Base-by-base conservation (phyloP, 108 stramenopile genomes). In the Skeletonema costatum region DNA sequence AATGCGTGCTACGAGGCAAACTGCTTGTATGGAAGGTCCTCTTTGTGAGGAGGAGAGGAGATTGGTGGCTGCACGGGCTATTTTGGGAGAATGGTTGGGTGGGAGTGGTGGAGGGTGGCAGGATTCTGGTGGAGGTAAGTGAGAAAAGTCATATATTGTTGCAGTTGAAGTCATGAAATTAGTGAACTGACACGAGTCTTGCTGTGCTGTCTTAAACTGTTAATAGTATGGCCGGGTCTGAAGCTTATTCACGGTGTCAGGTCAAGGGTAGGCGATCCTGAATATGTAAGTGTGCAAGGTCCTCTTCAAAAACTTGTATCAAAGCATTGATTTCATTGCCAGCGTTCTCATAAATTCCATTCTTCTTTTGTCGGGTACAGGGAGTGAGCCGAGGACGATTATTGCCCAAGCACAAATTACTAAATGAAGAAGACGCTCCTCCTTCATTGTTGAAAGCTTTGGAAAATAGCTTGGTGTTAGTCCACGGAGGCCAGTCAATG, bases 11-110 rank as follows among this genome's bases (percentile, higher is more conserved):
- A 89, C 88, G 16, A 29, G 4, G 4, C 46, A 48, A 48, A 78
- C 82, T 19, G 29, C 32, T 8, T 73, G 66, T 8, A 33, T 85
- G 13, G 65, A 66, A 7, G 88, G 88, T 14, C 53, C 70, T 17
- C 70, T 89, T 9, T 32, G 64, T 41, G 88, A 89, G 53, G 61
- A 59, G 11, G 88, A 89, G 42, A 68, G 88, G 32, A 78, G 88
- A 14, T 75, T 87, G 48, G 88, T 87, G 2, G 88, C 88, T 2
- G 88, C 88, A 1, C 51, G 88, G 32, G 88, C 88, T 5, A 89
- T 89, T 21, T 73, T 89, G n/a, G 88, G 88, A 9, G 88, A 89
- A 75, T 89, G 88, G 88, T 62, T 89, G 53, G 88, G 88, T n/a
- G 88, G 88, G 14, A 80, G 77, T 60, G 88, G 88, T 46, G 88